Percentiles rank a stretch among this genome's conserved stretches.
These are phyloP conservation scores for Cordyceps militaris DNA, from an alignment of 2,329 filamentous ascomycete species.

Conservation along the genomic window DNA sequence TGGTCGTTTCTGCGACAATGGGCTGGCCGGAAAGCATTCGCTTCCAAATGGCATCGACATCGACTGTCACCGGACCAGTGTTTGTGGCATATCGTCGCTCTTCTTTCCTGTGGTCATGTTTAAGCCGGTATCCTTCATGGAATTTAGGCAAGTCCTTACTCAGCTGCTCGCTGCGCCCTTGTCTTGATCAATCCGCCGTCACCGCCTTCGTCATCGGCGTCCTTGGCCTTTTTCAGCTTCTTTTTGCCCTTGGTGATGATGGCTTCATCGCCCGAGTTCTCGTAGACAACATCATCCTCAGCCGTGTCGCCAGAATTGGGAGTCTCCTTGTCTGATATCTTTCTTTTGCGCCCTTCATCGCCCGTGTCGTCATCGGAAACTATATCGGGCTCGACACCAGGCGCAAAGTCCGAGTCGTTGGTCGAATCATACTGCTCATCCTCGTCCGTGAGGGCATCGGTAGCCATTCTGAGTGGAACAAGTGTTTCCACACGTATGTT, in stretches of 20 bases:
- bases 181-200: slow-evolving; percentile 65
- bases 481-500: neutral
- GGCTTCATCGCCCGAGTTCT: slow-evolving; percentile 67
- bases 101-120: slow-evolving; percentile 40
- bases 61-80: slow-evolving; percentile 57
- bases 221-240: slow-evolving; percentile 33
- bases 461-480: slow-evolving; percentile 32
- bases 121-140: slow-evolving; percentile 3
- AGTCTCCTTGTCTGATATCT: slow-evolving; percentile 10
- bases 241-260: slow-evolving; percentile 58
- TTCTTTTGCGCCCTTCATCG: slow-evolving; percentile 21
- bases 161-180: slow-evolving; percentile 58
- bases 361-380: slow-evolving; percentile 35
- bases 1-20: slow-evolving; percentile 6
- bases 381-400: slow-evolving; percentile 44
- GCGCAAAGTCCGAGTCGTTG: slow-evolving; percentile 67
- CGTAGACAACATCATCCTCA: slow-evolving; percentile 43
- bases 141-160: slow-evolving; percentile 34
- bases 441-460: slow-evolving; percentile 35
- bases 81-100: slow-evolving; percentile 47
- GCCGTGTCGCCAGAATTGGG: slow-evolving; percentile 19
- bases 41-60: slow-evolving; percentile 65
- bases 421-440: slow-evolving; percentile 60
- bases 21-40: slow-evolving; percentile 49
- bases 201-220: slow-evolving; percentile 48